Percentiles rank a stretch among this genome's conserved stretches.
Evolutionary conservation across 2,329 filamentous ascomycete genomes (phyloP).

Genomic region (Scortechinia acanthostroma): DNA sequence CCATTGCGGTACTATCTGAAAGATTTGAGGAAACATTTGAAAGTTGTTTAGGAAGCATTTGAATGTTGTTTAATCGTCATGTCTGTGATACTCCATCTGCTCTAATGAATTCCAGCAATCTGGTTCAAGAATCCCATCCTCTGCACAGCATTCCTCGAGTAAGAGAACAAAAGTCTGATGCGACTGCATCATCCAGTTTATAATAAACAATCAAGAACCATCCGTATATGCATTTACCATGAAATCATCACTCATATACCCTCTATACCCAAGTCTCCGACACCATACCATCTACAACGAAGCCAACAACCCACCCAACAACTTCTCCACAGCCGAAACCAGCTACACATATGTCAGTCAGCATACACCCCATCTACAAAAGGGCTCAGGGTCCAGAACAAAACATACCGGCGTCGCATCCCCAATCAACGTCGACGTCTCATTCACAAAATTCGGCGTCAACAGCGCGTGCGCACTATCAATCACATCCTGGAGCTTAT

Average conservation of each 20-base stretch:
- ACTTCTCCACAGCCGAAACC: not conserved
- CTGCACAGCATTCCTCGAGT: too few relatives aligned
- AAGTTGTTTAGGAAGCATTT: too few relatives aligned
- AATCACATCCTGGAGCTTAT: conserved; percentile 13
- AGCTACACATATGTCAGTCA: not conserved
- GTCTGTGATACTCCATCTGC: too few relatives aligned
- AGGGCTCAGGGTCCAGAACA: not conserved
- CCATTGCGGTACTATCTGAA: conserved; percentile 11
- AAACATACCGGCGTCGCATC: conserved; percentile 20
- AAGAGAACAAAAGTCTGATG: too few relatives aligned
- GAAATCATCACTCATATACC: too few relatives aligned
- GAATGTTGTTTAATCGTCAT: not conserved
- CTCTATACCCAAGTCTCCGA: too few relatives aligned
- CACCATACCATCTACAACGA: too few relatives aligned
- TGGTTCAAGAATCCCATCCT: too few relatives aligned
- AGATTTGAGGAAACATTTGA: conserved; percentile 12
- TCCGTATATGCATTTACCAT: too few relatives aligned
- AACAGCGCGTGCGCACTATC: conserved; percentile 13
- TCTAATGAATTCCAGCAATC: too few relatives aligned
- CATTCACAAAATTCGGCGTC: conserved; percentile 15
- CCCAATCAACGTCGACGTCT: conserved; percentile 17
- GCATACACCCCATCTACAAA: not conserved
- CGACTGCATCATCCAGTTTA: too few relatives aligned
- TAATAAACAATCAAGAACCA: too few relatives aligned
- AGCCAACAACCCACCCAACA: not conserved